Percentiles rank a stretch among this genome's conserved stretches.
Evolutionary conservation across 2,329 filamentous ascomycete genomes (phyloP).

Genomic region (Exophiala lecanii-corni): DNA sequence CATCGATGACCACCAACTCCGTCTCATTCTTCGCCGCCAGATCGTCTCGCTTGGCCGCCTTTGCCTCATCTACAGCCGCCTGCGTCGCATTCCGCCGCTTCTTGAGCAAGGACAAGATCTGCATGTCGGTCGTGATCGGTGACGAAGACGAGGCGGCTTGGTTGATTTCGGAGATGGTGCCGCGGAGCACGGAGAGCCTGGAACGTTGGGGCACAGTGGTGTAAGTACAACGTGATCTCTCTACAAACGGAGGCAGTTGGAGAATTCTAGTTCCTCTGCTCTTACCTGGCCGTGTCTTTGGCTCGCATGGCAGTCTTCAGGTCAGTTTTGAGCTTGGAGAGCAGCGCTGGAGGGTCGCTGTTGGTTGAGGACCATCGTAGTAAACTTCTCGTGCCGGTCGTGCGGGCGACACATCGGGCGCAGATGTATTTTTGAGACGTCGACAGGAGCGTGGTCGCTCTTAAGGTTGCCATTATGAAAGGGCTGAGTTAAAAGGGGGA

Average conservation of each 20-base stretch:
- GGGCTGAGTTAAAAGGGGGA: too few relatives aligned
- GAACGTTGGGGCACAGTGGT: too few relatives aligned
- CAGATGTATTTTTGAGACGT: slow-evolving; percentile 10
- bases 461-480: slow-evolving; percentile 10
- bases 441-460: not conserved
- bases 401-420: slow-evolving; percentile 11
- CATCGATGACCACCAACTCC: slow-evolving; percentile 41
- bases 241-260: too few relatives aligned
- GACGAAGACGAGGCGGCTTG: slow-evolving; percentile 44
- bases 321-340: slow-evolving; percentile 42
- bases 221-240: too few relatives aligned
- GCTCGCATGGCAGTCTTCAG: slow-evolving; percentile 47
- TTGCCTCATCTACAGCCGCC: slow-evolving; percentile 40
- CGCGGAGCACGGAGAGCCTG: slow-evolving; percentile 46
- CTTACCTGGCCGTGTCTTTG: slow-evolving; percentile 44
- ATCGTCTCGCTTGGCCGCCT: slow-evolving; percentile 38
- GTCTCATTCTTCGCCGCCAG: slow-evolving; percentile 43
- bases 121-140: slow-evolving; percentile 44
- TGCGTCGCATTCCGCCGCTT: slow-evolving; percentile 38
- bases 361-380: slow-evolving; percentile 40
- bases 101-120: slow-evolving; percentile 43
- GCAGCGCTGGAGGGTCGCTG: slow-evolving; percentile 37
- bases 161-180: slow-evolving; percentile 47
- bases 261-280: too few relatives aligned
- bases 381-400: slow-evolving; percentile 10